These are phyloP conservation scores for Saturnispora kantuleensis DNA, from an alignment of 805 yeast genomes.

Conservation along the genomic window DNA sequence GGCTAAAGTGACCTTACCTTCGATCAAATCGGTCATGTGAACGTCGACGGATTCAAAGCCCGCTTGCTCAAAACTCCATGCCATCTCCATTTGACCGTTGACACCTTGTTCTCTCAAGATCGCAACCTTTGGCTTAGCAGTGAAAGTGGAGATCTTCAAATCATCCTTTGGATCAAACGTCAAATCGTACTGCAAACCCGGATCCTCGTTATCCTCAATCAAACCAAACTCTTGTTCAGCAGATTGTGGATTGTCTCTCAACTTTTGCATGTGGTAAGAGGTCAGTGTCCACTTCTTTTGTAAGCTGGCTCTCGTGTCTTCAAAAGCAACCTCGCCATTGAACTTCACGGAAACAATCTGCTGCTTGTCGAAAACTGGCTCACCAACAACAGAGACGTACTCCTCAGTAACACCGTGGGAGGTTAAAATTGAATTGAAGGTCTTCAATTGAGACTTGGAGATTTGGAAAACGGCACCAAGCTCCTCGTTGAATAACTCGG, in stretches of 20 bases:
- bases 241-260: constrained; percentile 88
- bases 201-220: constrained; percentile 73
- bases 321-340: constrained; percentile 38
- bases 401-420: constrained; percentile 47
- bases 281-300: constrained; percentile 84
- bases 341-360: constrained; percentile 37
- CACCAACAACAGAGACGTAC: constrained; percentile 56
- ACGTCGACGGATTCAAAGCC: constrained; percentile 93
- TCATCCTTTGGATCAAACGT: constrained; percentile 54
- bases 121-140: constrained; percentile 75
- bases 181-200: constrained; percentile 78
- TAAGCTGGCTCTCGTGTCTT: constrained; percentile 53
- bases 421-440: constrained; percentile 47
- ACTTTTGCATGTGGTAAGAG: constrained; percentile 78
- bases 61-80: constrained; percentile 90
- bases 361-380: constrained; percentile 44
- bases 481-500: constrained; percentile 80
- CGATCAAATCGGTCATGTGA: constrained; percentile 87
- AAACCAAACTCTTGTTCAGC: constrained; percentile 78
- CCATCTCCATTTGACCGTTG: constrained; percentile 97
- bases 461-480: constrained; percentile 95
- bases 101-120: constrained; percentile 98
- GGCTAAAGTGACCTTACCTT: constrained; percentile 60
- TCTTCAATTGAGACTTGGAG: constrained; percentile 37
- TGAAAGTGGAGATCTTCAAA: constrained; percentile 29